A percentile compares a stretch with the other conserved stretches of the same genome.
Evolutionary conservation across 2,329 filamentous ascomycete species (phyloP).

Genomic region (Ascochyta koolunga): DNA sequence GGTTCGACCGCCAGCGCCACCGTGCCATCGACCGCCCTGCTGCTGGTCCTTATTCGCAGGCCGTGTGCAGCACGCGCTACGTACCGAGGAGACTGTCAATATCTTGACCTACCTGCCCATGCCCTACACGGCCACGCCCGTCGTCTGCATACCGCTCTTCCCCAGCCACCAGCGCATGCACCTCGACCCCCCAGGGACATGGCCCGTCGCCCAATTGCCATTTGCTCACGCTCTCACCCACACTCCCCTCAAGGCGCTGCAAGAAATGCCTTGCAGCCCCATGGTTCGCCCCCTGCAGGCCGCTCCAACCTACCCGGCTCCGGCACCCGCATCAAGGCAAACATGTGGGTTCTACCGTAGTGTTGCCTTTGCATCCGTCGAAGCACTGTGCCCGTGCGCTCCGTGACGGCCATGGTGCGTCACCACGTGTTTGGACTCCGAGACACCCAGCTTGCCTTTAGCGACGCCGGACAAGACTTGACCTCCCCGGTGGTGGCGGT

Average conservation of each 20-base stretch:
- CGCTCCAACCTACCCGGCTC: conserved; percentile 6
- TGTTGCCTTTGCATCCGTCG: conserved; percentile 4
- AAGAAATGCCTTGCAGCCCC: too few relatives aligned
- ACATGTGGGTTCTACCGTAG: conserved; percentile 14
- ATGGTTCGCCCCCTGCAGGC: conserved; percentile 22
- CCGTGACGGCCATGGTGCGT: conserved; percentile 12
- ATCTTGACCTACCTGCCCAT: conserved; percentile 7
- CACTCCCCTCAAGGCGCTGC: not conserved
- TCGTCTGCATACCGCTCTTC: conserved; percentile 13
- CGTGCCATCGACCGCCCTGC: conserved; percentile 3
- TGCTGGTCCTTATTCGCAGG: conserved; percentile 4
- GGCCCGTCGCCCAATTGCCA: conserved; percentile 3
- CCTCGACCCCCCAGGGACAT: too few relatives aligned
- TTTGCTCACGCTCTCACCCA: not conserved
- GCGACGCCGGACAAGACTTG: conserved; percentile 3
- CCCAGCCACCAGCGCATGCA: not conserved
- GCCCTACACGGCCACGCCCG: too few relatives aligned
- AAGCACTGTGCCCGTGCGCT: conserved; percentile 7
- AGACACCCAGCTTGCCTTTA: conserved; percentile 6
- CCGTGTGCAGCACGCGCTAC: too few relatives aligned
- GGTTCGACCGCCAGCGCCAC: conserved; percentile 13
- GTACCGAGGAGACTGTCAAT: conserved; percentile 15
- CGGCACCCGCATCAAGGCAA: conserved; percentile 3
- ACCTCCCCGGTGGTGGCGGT: not conserved
- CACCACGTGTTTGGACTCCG: conserved; percentile 13